phyloP scores from a whole-genome alignment of 2,329 filamentous ascomycete species.

The Colletotrichum lupini region DNA sequence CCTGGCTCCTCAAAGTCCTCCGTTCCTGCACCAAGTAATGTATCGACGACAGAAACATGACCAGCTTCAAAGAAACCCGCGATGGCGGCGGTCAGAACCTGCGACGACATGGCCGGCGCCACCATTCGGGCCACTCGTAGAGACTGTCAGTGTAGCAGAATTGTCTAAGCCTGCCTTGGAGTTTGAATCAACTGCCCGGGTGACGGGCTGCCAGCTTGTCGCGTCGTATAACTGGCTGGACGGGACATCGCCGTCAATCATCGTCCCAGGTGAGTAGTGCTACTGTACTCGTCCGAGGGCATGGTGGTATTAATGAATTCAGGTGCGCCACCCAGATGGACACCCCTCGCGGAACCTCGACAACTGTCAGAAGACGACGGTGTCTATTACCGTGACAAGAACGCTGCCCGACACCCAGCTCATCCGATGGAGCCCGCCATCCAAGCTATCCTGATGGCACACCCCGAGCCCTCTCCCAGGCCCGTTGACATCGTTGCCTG shows the following conservation, averaged over 20 bases:
- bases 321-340: conserved; percentile 65
- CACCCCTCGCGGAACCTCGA: conserved; percentile 48
- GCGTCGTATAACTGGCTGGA: conserved; percentile 52
- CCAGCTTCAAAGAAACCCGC: neutral
- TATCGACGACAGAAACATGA: neutral
- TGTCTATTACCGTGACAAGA: conserved; percentile 64
- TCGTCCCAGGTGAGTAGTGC: conserved; percentile 45
- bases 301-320: neutral
- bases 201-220: conserved; percentile 37
- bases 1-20: neutral
- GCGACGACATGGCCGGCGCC: conserved; percentile 1
- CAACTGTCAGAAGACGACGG: conserved; percentile 57
- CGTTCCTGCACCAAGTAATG: neutral
- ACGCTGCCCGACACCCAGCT: conserved; percentile 59
- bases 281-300: too few species aligned
- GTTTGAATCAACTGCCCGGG: neutral
- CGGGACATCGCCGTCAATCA: conserved; percentile 40
- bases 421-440: conserved; percentile 64
- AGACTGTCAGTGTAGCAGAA: neutral
- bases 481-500: conserved; percentile 68
- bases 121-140: conserved; percentile 22
- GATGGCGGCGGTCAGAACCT: neutral
- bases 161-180: neutral
- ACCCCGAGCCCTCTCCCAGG: conserved; percentile 46
- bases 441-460: conserved; percentile 45